Percentiles rank a stretch among this genome's conserved stretches.
phyloP scores from a whole-genome alignment of 1,139 yeast genomes.

The Torulaspora globosa region DNA sequence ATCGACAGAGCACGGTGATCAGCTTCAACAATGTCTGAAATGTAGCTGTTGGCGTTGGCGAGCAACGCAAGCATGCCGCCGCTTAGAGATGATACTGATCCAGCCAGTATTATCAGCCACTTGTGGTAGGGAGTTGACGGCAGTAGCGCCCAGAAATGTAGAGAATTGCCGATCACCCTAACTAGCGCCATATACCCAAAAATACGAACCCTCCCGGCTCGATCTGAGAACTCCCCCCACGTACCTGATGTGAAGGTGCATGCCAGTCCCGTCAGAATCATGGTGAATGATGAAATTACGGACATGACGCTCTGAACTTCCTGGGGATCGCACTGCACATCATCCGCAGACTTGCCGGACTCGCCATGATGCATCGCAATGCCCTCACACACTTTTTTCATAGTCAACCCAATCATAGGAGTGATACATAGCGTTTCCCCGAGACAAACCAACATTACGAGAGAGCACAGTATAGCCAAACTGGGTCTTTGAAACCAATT shows the following conservation, averaged over 20 bases:
- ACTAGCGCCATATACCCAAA: slow-evolving; percentile 20
- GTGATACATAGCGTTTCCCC: slow-evolving; percentile 31
- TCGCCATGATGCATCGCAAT: slow-evolving; percentile 7
- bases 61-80: slow-evolving; percentile 51
- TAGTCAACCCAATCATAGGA: slow-evolving; percentile 32
- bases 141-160: slow-evolving; percentile 14
- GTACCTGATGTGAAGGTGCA: slow-evolving; percentile 25
- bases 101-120: slow-evolving; percentile 13
- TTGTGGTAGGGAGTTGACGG: slow-evolving; percentile 15
- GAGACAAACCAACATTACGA: slow-evolving; percentile 25
- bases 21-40: slow-evolving; percentile 55
- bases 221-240: slow-evolving; percentile 28
- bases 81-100: slow-evolving; percentile 12
- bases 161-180: slow-evolving; percentile 12
- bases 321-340: slow-evolving; percentile 30
- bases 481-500: slow-evolving; percentile 37
- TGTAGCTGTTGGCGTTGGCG: slow-evolving; percentile 51
- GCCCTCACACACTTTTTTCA: slow-evolving; percentile 33
- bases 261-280: slow-evolving; percentile 19
- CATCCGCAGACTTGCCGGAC: not conserved
- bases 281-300: slow-evolving; percentile 12
- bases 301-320: slow-evolving; percentile 33
- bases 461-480: slow-evolving; percentile 27
- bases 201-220: slow-evolving; percentile 27
- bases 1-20: slow-evolving; percentile 48